These are phyloP conservation scores for Colletotrichum lupini DNA, from an alignment of 2,329 filamentous ascomycete genomes.

Conservation along the genomic window DNA sequence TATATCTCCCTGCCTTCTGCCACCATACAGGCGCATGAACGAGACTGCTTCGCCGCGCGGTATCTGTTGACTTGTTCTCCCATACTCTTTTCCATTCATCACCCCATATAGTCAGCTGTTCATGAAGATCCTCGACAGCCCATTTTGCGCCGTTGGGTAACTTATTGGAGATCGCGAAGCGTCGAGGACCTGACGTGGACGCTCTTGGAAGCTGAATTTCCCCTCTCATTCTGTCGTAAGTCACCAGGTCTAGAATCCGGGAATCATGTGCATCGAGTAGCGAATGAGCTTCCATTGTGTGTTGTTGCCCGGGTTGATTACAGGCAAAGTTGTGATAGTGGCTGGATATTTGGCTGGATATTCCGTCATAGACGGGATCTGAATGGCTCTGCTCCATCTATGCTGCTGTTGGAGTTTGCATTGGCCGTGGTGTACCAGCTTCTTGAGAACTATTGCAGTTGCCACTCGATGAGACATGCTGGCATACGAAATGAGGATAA, in stretches of 20 bases:
- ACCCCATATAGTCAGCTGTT: background rate
- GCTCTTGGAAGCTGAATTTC: background rate
- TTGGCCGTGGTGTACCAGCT: background rate
- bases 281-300: background rate
- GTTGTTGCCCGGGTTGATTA: too few species aligned
- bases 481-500: background rate
- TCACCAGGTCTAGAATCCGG: conserved; percentile 18
- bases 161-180: background rate
- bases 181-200: background rate
- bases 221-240: conserved; percentile 8
- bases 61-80: background rate
- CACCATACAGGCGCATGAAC: background rate
- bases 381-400: background rate
- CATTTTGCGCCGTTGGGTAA: background rate
- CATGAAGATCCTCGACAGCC: background rate
- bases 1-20: background rate
- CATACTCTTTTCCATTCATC: background rate
- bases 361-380: background rate
- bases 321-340: background rate
- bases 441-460: background rate
- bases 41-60: background rate
- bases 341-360: background rate
- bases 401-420: background rate
- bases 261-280: background rate
- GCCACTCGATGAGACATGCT: too few species aligned